Conservation (phyloP, 495 filamentous ascomycete species). For the Penicillium coffeae region DNA sequence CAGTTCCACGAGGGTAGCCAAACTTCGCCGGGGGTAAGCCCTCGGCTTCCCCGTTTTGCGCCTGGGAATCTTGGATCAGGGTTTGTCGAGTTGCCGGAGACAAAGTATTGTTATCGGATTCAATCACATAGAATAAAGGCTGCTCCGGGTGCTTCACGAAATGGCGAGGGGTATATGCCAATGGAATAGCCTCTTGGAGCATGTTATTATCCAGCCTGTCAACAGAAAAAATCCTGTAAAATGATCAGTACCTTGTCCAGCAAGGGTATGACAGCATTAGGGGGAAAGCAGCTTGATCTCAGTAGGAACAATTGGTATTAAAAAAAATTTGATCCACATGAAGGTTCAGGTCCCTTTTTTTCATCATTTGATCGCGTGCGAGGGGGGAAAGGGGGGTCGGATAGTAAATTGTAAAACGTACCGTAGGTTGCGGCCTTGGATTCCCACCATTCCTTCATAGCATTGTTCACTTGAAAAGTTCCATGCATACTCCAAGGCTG, state of each 20-base stretch:
- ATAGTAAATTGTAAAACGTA: slow-evolving; percentile 46
- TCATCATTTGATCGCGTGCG: slow-evolving; percentile 62
- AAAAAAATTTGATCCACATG: slow-evolving; percentile 51
- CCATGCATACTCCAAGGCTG: slow-evolving; percentile 88
- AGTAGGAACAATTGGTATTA: slow-evolving; percentile 75
- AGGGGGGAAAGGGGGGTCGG: slow-evolving; percentile 5
- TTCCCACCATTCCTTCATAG: slow-evolving; percentile 90
- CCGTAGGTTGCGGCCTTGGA: slow-evolving; percentile 85
- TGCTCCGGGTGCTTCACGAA: slow-evolving; percentile 85
- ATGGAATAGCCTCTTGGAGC: slow-evolving; percentile 79
- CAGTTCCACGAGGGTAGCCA: slow-evolving; percentile 76
- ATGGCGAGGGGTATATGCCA: slow-evolving; percentile 86
- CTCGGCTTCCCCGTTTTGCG: slow-evolving; percentile 65
- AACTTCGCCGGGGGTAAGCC: slow-evolving; percentile 78
- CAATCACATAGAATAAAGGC: slow-evolving; percentile 87
- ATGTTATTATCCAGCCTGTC: slow-evolving; percentile 83
- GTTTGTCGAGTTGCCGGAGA: slow-evolving; percentile 65
- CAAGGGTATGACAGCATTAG: background rate
- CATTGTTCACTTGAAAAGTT: slow-evolving; percentile 94
- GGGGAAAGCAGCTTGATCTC: slow-evolving; percentile 32
- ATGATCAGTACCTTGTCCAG: slow-evolving; percentile 25
- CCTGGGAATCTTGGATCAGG: slow-evolving; percentile 60
- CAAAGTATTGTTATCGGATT: slow-evolving; percentile 87
- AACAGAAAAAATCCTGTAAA: slow-evolving; percentile 77
- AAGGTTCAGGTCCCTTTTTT: slow-evolving; percentile 42